Percentiles rank a stretch among this genome's conserved stretches.
phyloP scores from a whole-genome alignment of 192 early-diverging fungal species.

The Kickxella alabastrina region DNA sequence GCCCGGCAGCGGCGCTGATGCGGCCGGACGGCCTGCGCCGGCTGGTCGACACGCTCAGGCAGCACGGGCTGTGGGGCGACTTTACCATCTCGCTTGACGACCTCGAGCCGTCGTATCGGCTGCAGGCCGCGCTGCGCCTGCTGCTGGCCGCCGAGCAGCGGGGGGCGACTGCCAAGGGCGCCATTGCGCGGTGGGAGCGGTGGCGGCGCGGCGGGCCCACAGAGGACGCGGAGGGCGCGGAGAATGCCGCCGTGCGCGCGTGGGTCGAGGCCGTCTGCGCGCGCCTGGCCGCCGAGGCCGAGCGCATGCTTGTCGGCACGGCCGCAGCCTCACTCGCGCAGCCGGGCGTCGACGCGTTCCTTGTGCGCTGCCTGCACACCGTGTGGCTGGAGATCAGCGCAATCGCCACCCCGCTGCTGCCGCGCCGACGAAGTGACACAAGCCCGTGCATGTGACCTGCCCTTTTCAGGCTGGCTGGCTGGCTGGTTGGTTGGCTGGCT shows the following conservation, averaged over 20 bases:
- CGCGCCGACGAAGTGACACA: background rate
- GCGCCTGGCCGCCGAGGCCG: background rate
- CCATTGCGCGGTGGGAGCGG: constrained; percentile 22
- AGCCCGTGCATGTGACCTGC: constrained; percentile 19
- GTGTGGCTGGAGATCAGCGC: constrained; percentile 23
- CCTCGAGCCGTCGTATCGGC: constrained; percentile 28
- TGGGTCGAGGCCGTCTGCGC: constrained; percentile 19
- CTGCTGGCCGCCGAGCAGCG: constrained; percentile 15
- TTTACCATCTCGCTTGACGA: constrained; percentile 20
- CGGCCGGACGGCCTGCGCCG: constrained; percentile 6
- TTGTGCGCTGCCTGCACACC: constrained; percentile 13
- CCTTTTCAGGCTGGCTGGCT: too few relatives aligned
- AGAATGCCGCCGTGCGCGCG: background rate
- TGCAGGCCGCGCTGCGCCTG: constrained; percentile 33
- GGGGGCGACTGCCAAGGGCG: constrained; percentile 10
- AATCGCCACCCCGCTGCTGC: constrained; percentile 2
- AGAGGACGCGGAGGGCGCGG: background rate
- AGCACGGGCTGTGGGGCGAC: constrained; percentile 40
- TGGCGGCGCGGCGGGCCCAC: constrained; percentile 18
- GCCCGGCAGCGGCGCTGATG: background rate
- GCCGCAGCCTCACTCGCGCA: background rate
- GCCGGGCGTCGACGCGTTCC: constrained; percentile 2
- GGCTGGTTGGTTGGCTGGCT: too few relatives aligned
- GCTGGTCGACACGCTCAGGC: constrained; percentile 18
- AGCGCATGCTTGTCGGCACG: background rate